These are phyloP conservation scores for Tulasnella sp. DNA, from an alignment of 768 basidiomycete genomes.

Conservation along the genomic window DNA sequence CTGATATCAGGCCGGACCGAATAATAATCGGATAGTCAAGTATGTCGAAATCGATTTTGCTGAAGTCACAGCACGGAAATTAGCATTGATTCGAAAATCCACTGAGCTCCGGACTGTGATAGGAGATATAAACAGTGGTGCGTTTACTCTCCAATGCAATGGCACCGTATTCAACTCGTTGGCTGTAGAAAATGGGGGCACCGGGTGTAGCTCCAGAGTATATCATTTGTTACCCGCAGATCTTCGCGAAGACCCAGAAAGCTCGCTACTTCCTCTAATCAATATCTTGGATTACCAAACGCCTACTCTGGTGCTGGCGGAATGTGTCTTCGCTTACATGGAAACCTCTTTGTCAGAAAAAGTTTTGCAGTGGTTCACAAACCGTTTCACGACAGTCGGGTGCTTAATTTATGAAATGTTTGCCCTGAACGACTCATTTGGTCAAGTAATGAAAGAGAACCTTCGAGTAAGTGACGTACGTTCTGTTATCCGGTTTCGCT, in stretches of 20 bases:
- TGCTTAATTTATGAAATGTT: conserved; percentile 86
- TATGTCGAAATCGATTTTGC: conserved; percentile 91
- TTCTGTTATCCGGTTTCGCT: neutral
- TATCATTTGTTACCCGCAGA: conserved; percentile 71
- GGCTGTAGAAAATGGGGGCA: conserved; percentile 46
- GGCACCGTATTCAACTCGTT: neutral
- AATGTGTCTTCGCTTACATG: conserved; percentile 92
- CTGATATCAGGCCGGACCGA: conserved; percentile 41
- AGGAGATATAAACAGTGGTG: conserved; percentile 24
- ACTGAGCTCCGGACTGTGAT: conserved; percentile 45
- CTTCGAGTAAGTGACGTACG: conserved; percentile 43
- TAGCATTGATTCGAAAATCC: conserved; percentile 62
- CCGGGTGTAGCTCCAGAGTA: conserved; percentile 38
- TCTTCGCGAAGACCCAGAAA: conserved; percentile 46
- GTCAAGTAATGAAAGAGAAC: conserved; percentile 84
- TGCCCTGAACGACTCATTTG: conserved; percentile 73
- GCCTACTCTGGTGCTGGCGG: conserved; percentile 79
- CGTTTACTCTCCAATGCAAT: neutral
- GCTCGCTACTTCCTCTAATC: conserved; percentile 34
- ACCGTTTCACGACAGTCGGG: conserved; percentile 40
- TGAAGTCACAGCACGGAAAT: conserved; percentile 72
- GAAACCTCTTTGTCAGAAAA: conserved; percentile 40
- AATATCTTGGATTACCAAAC: conserved; percentile 23
- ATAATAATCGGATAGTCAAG: conserved; percentile 35
- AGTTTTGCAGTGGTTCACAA: conserved; percentile 62